Evolutionary conservation across 31 red algal species (phyloP).

Genomic region (Asparagopsis taxiformis): DNA sequence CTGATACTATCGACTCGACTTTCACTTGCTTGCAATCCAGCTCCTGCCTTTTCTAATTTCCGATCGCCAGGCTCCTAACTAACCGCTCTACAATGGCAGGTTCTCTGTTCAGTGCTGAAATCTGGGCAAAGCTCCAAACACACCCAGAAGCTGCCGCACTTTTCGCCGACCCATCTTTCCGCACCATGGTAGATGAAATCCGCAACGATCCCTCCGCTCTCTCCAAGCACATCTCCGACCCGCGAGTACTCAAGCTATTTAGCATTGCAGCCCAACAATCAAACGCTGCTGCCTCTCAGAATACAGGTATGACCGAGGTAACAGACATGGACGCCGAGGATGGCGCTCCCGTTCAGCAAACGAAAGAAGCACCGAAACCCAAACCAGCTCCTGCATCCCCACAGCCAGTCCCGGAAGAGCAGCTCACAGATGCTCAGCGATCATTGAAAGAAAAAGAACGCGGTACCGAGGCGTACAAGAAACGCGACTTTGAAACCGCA

Average conservation of each 20-base stretch:
- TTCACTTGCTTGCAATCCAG: no score
- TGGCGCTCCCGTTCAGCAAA: background rate
- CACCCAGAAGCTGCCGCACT: constrained; percentile 56
- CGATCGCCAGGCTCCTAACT: no score
- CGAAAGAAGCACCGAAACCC: constrained; percentile 4
- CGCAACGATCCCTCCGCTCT: constrained; percentile 60
- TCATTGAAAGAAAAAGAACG: constrained; percentile 46
- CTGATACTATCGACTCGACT: no score
- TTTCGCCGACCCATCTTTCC: constrained; percentile 66
- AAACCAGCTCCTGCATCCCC: constrained; percentile 6
- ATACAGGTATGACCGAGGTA: background rate
- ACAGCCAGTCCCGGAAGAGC: constrained; percentile 7
- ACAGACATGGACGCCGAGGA: constrained; percentile 32
- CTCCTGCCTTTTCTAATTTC: no score
- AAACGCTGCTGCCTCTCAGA: constrained; percentile 1
- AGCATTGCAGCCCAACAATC: constrained; percentile 44
- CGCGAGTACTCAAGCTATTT: constrained; percentile 82
- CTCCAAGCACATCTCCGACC: constrained; percentile 72
- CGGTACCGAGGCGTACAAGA: constrained; percentile 90
- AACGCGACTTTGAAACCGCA: constrained; percentile 70
- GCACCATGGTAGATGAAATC: constrained; percentile 61
- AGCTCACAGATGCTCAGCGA: constrained; percentile 14
- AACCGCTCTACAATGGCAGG: constrained; percentile 11
- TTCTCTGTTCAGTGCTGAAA: constrained; percentile 71
- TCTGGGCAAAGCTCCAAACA: constrained; percentile 59